A percentile compares a stretch with the other conserved stretches of the same genome.
Evolutionary conservation across 2,329 filamentous ascomycete species (phyloP).

Genomic region (Mycogone perniciosa): DNA sequence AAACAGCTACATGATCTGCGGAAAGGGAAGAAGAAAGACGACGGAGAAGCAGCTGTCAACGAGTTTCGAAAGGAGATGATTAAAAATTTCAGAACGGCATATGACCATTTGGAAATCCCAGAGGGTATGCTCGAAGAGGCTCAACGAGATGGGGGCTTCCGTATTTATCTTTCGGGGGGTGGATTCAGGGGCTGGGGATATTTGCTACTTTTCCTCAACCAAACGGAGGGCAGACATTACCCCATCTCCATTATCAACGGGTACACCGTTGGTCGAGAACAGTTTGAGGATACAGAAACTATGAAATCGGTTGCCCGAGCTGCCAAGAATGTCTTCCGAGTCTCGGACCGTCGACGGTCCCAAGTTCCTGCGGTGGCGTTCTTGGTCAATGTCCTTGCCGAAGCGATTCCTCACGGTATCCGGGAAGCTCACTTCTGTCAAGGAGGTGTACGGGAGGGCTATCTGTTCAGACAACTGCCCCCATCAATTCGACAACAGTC

Average conservation of each 20-base stretch:
- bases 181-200: slow-evolving; percentile 69
- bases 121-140: slow-evolving; percentile 39
- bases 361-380: slow-evolving; percentile 65
- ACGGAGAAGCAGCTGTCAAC: slow-evolving; percentile 39
- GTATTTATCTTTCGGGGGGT: slow-evolving; percentile 62
- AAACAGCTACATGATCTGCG: slow-evolving; percentile 43
- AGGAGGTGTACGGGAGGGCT: slow-evolving; percentile 63
- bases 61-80: slow-evolving; percentile 45
- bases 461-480: slow-evolving; percentile 50
- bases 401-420: slow-evolving; percentile 53
- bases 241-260: slow-evolving; percentile 69
- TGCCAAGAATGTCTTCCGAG: slow-evolving; percentile 46
- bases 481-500: slow-evolving; percentile 42
- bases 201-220: slow-evolving; percentile 52
- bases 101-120: slow-evolving; percentile 47
- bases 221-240: slow-evolving; percentile 53
- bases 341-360: slow-evolving; percentile 56
- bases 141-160: slow-evolving; percentile 41
- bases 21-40: slow-evolving; percentile 29
- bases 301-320: slow-evolving; percentile 26
- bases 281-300: slow-evolving; percentile 45
- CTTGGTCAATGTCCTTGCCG: slow-evolving; percentile 55
- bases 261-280: slow-evolving; percentile 44
- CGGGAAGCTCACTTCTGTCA: slow-evolving; percentile 62
- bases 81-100: slow-evolving; percentile 44